Evolutionary conservation across 1,139 yeast species (phyloP).

Genomic region (Yamadazyma triangularis): DNA sequence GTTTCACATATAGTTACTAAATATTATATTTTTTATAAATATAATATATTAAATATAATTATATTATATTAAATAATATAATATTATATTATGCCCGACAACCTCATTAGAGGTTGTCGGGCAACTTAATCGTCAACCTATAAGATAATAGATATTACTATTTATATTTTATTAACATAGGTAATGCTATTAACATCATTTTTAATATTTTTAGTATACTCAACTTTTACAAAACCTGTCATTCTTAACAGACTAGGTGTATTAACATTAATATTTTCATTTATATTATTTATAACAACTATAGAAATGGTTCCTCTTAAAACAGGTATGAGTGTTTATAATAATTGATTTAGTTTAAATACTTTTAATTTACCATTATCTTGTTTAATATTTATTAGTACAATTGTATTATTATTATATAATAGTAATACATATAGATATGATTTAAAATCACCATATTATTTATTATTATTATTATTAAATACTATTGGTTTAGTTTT

Average conservation of each 20-base stretch:
- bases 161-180: too few species aligned
- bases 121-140: too few species aligned
- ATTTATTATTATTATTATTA: conserved; percentile 13
- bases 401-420: conserved; percentile 2
- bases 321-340: conserved; percentile 15
- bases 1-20: conserved; percentile 3
- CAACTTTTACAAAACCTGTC: conserved; percentile 7
- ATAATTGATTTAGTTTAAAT: conserved; percentile 17
- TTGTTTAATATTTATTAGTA: conserved; percentile 1
- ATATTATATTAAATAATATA: too few species aligned
- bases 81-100: too few species aligned
- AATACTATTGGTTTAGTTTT: conserved; percentile 16
- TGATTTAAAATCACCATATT: conserved; percentile 2
- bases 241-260: conserved; percentile 14
- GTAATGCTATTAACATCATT: too few species aligned
- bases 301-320: conserved; percentile 8
- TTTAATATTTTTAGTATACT: conserved; percentile 7
- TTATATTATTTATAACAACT: conserved; percentile 12
- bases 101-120: too few species aligned
- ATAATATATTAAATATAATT: too few species aligned
- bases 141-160: too few species aligned
- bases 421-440: conserved; percentile 2
- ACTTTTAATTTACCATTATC: conserved; percentile 9
- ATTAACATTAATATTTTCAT: conserved; percentile 11
- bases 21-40: conserved; percentile 2